Evolutionary conservation across 208 protist genomes (phyloP), one percentile per base, ranked within the genome.

Genomic region (Strigomonas culicis): DNA sequence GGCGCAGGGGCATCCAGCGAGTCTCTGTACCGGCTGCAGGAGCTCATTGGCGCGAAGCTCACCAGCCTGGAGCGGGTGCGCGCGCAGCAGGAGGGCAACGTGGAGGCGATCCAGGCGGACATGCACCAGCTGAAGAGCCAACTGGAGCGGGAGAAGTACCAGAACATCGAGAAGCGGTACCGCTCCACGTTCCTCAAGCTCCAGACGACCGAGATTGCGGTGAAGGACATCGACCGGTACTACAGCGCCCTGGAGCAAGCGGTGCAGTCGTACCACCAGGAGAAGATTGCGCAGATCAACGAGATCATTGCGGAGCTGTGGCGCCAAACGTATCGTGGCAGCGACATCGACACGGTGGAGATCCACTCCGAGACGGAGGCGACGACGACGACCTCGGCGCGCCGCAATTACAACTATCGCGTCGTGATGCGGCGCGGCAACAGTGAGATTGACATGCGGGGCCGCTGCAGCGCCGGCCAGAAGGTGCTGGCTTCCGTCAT

Each of bases 271-370:
- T 99, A 98, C 77, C 98, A 99, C 74, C 78, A 86, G 46, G 82
- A 98, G 32, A 99, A 99, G 78, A 99, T 99, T 90, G 80, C 86
- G 22, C 97, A 99, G 67, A 99, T 99, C 51, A 99, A 99, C 82
- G 79, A 95, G 27, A 95, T 98, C 32, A 97, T 99, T 25, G 79
- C 85, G 11, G 97, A 99, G 50, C 74, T 99, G 13, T 99, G 99
- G 99, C 72, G 94, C 19, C 70, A 88, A 34, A 99, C 98, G 4
- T 99, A 99, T 77, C 79, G 88, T 24, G 98, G 98, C 43, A 93
- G 84, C 67, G 98, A 99, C 74, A 99, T 99, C 72, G 97, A 99
- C 66, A 86, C 82, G 7, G 98, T 99, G 19, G 92, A 99, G 70
- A 98, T 99, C 50, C 75, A 87, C 15, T 95, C 95, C 4, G 96